Evolutionary conservation across 345 rosid species (phyloP).

Genomic region (Linum trigynum): DNA sequence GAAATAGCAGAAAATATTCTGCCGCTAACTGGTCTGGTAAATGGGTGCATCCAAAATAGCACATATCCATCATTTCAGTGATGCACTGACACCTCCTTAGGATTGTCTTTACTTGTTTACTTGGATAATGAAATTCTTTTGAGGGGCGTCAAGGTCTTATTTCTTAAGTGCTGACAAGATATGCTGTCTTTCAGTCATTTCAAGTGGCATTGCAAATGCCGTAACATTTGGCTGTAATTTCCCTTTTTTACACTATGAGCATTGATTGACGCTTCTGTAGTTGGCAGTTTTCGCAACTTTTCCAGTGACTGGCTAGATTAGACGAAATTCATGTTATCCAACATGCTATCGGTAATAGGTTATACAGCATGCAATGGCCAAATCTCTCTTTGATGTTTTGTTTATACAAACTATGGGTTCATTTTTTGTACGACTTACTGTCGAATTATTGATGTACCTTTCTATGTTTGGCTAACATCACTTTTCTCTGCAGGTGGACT

Average conservation of each 20-base stretch:
- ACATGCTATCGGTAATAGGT: neutral
- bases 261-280: neutral
- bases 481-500: constrained; percentile 61
- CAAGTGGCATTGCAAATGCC: neutral
- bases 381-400: neutral
- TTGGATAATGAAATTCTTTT: no score
- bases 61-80: neutral
- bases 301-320: neutral
- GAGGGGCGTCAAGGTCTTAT: neutral
- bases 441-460: neutral
- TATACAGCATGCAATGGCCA: neutral
- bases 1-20: neutral
- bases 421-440: neutral
- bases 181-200: neutral
- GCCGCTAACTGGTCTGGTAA: neutral
- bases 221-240: neutral
- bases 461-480: neutral
- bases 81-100: neutral
- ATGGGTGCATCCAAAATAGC: neutral
- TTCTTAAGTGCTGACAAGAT: neutral
- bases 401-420: neutral
- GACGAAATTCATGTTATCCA: neutral
- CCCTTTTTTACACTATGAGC: neutral
- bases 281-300: neutral
- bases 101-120: neutral